Conservation (phyloP, 2,329 filamentous ascomycete species). For the Aureobasidium pullulans region DNA sequence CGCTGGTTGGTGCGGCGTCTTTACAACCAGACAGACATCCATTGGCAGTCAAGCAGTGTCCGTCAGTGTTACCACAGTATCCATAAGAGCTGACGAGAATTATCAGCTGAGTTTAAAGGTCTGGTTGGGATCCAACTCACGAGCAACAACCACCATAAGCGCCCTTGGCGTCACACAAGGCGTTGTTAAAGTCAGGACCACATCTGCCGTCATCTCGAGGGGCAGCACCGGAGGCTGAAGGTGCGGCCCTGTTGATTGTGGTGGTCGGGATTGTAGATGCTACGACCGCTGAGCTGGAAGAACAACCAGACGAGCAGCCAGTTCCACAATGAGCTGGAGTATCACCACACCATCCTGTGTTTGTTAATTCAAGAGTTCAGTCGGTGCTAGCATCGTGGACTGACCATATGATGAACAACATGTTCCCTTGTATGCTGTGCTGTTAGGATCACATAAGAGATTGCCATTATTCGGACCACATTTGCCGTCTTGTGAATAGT, state of each 20-base stretch:
- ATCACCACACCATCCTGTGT: constrained; percentile 36
- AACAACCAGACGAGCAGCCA: constrained; percentile 31
- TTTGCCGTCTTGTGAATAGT: constrained; percentile 33
- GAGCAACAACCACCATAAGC: constrained; percentile 34
- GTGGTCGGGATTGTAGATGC: not conserved
- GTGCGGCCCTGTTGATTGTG: not conserved
- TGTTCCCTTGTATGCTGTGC: constrained; percentile 36
- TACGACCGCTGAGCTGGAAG: constrained; percentile 9
- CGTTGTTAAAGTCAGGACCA: constrained; percentile 32
- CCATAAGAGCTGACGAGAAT: constrained; percentile 20
- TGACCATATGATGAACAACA: constrained; percentile 38
- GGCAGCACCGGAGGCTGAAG: constrained; percentile 4
- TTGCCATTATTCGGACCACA: constrained; percentile 34
- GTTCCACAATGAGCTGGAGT: constrained; percentile 32
- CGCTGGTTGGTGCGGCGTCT: constrained; percentile 17
- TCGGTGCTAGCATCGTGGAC: constrained; percentile 14
- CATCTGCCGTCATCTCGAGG: constrained; percentile 32
- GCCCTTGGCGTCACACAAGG: constrained; percentile 34
- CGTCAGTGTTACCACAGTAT: constrained; percentile 29
- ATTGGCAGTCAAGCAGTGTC: constrained; percentile 22
- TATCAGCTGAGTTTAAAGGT: not conserved
- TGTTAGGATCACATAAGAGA: constrained; percentile 37
- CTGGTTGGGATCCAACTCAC: not conserved
- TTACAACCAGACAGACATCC: constrained; percentile 37
- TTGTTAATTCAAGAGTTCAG: constrained; percentile 1